Evolutionary conservation across 2,329 filamentous ascomycete species (phyloP).

Genomic region (Aspergillus pseudonomiae): DNA sequence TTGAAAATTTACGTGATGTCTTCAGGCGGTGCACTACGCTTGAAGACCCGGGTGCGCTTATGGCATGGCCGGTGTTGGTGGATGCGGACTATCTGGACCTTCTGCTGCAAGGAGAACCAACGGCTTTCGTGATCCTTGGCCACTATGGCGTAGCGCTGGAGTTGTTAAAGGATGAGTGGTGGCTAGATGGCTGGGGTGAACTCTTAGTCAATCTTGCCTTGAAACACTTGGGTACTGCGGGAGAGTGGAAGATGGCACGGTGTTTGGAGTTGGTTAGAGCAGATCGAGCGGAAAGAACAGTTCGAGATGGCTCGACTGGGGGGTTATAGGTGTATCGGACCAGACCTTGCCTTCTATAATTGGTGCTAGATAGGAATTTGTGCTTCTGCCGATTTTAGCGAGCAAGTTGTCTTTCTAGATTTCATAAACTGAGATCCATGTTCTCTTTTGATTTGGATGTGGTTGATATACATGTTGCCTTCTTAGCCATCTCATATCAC

Average conservation of each 20-base stretch:
- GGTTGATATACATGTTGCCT: no score
- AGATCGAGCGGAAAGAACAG: neutral
- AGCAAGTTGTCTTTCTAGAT: no score
- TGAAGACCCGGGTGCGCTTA: slow-evolving; percentile 6
- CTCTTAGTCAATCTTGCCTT: slow-evolving; percentile 4
- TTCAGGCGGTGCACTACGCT: neutral
- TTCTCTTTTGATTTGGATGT: no score
- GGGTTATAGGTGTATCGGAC: neutral
- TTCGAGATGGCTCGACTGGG: neutral
- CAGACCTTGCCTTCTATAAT: no score
- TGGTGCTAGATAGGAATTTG: no score
- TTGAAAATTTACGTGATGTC: neutral
- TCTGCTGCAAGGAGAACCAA: slow-evolving; percentile 3
- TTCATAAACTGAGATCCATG: no score
- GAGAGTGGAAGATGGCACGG: neutral
- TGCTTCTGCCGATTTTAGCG: no score
- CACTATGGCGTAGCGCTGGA: slow-evolving; percentile 11
- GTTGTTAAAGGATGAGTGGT: slow-evolving; percentile 11
- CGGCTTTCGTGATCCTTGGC: slow-evolving; percentile 1
- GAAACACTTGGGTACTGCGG: neutral
- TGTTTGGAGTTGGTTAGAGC: neutral
- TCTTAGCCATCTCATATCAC: no score
- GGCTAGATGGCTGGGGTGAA: slow-evolving; percentile 16
- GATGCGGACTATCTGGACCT: neutral
- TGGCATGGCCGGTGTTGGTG: slow-evolving; percentile 14